Evolutionary conservation across 129 eudicot genomes (phyloP).

Genomic region (Pittosporum tobira): DNA sequence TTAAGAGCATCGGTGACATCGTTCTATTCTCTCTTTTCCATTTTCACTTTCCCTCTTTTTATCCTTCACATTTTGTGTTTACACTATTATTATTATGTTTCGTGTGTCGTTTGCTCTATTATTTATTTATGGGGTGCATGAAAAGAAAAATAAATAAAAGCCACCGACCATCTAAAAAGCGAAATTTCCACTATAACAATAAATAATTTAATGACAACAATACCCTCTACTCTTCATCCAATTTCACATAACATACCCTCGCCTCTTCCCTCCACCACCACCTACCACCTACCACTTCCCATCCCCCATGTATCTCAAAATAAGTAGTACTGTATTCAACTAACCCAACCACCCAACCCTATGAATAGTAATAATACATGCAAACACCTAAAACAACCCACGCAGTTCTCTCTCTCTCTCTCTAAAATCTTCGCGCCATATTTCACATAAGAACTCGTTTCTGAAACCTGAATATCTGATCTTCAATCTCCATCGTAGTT

Average conservation of each 20-base stretch:
- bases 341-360: constrained; percentile 20
- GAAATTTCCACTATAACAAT: constrained; percentile 30
- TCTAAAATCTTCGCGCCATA: constrained; percentile 20
- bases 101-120: no score
- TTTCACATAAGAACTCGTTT: constrained; percentile 15
- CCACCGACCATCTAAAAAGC: no score
- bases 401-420: constrained; percentile 4
- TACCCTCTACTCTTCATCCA: constrained; percentile 40
- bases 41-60: no score
- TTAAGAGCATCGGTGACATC: no score
- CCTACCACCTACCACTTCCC: constrained; percentile 20
- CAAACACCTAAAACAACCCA: constrained; percentile 22
- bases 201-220: constrained; percentile 48
- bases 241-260: constrained; percentile 32
- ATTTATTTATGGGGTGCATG: no score
- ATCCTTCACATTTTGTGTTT: no score
- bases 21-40: no score
- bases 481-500: neutral
- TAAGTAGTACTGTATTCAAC: neutral
- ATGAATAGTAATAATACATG: constrained; percentile 23
- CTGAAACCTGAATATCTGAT: neutral
- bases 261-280: constrained; percentile 16
- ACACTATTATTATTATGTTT: no score
- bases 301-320: constrained; percentile 4
- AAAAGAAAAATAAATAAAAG: constrained; percentile 4